Percentiles rank a stretch among this genome's conserved stretches.
Evolutionary conservation across 495 filamentous ascomycete species (phyloP).

Genomic region (Xylaria acuta): DNA sequence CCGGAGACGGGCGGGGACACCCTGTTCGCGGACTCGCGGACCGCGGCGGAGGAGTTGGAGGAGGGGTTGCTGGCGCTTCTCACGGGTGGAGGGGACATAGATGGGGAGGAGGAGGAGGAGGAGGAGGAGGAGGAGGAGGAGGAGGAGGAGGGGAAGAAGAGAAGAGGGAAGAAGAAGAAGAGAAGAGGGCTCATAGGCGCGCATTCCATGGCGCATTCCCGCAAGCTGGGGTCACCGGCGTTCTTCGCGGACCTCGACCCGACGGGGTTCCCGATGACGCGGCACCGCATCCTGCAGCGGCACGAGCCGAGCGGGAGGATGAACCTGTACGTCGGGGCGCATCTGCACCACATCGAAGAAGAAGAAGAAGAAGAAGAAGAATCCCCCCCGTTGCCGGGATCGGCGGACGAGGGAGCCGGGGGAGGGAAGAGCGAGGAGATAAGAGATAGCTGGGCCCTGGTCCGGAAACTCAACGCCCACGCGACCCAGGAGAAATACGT

Average conservation of each 20-base stretch:
- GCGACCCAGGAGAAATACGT: conserved; percentile 58
- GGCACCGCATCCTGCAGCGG: conserved; percentile 57
- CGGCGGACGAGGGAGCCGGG: background rate
- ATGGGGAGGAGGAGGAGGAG: too few relatives aligned
- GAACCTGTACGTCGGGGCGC: conserved; percentile 62
- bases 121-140: too few relatives aligned
- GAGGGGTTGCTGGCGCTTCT: conserved; percentile 45
- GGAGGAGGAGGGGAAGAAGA: background rate
- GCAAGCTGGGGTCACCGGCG: conserved; percentile 59
- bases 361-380: too few relatives aligned
- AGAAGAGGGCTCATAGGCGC: conserved; percentile 58
- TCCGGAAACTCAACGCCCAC: conserved; percentile 54
- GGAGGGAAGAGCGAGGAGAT: conserved; percentile 37
- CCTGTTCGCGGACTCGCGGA: conserved; percentile 63
- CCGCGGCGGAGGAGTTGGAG: conserved; percentile 59
- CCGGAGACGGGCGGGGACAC: conserved; percentile 59
- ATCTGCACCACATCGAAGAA: conserved; percentile 62
- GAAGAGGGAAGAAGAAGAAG: too few relatives aligned
- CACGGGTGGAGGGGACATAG: conserved; percentile 7
- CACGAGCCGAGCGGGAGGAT: conserved; percentile 61
- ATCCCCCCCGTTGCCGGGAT: too few relatives aligned
- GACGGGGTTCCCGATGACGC: conserved; percentile 48
- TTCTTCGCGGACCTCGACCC: conserved; percentile 59
- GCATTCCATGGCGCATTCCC: conserved; percentile 61
- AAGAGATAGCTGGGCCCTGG: conserved; percentile 45